Base-by-base conservation (phyloP, 2,329 filamentous ascomycete genomes). In the Fusarium incarnatum region DNA sequence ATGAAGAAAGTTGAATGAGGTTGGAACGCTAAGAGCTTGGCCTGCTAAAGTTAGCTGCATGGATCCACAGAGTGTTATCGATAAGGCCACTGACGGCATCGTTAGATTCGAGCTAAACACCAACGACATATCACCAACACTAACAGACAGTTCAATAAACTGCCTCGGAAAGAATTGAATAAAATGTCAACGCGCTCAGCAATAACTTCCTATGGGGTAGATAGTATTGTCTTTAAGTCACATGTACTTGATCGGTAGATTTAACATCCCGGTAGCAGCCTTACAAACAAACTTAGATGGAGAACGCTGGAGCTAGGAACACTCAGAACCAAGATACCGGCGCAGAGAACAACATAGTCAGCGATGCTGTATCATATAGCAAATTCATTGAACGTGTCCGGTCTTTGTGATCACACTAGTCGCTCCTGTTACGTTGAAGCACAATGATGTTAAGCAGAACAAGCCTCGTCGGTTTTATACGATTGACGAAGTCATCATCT, bases 1-100 rank as follows among this genome's bases (percentile, higher is more conserved):
- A 56, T 32, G 40, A 63, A 48, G 48, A 49, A 52, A 27, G 48
- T 41, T 46, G 46, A 52, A 41, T 25, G 40, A 55, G 22, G 37
- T 65, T 49, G 44, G 42, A 67, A 65, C 54, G 60, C 65, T 69
- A 42, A 25, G 40, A 40, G 58, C 59, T 68, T 64, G 53, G 48
- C 44, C 45, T 49, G 32, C 40, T 56, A 48, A 32, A 30, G 6
- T 37, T 37, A 52, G 49, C 49, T 27, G 32, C 22, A 52, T 27
- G 15, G 66, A 47, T 50, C 67, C 66, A 69, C 61, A 44, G 15
- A 5, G 15, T 9, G 28, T 70, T 69, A 69, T 69, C 67, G 66
- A 69, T 69, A 68, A 68, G 44, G 7, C 6, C 32, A 41, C 23
- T 41, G 20, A 7, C 34, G 12, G 22, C 8, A 48, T 32, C 10